Conservation (phyloP, 352 stramenopile species). For the Globisporangium middletonii region DNA sequence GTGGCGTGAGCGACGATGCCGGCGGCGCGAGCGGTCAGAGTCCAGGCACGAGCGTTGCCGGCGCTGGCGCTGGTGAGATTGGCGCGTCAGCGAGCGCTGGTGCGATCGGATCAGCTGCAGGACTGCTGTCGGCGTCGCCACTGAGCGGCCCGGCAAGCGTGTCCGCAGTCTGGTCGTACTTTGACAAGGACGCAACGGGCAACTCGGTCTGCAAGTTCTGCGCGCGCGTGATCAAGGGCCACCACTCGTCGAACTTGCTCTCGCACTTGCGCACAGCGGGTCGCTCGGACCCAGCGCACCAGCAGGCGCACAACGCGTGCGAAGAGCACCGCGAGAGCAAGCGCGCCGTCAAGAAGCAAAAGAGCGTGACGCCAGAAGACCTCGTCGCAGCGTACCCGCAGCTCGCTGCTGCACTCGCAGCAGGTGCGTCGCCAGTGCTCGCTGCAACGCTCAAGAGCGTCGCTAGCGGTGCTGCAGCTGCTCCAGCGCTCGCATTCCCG, state of each 20-base stretch:
- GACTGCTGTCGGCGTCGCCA: conserved; percentile 1
- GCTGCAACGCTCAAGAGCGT: too few species aligned
- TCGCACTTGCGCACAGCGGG: conserved; percentile 72
- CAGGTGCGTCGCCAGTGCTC: not conserved
- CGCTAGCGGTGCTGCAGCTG: not conserved
- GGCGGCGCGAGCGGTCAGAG: too few species aligned
- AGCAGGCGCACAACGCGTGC: conserved; percentile 68
- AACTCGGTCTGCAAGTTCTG: conserved; percentile 86
- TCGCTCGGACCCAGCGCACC: conserved; percentile 59
- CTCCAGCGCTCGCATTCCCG: conserved; percentile 5
- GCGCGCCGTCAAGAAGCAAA: conserved; percentile 71
- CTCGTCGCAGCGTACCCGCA: conserved; percentile 42
- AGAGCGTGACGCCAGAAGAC: conserved; percentile 51
- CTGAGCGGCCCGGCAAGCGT: conserved; percentile 47
- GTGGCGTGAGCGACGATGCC: not conserved
- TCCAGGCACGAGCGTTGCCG: too few species aligned
- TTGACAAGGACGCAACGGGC: conserved; percentile 65
- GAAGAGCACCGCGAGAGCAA: conserved; percentile 80
- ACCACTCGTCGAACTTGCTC: conserved; percentile 80
- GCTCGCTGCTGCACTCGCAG: conserved; percentile 18
- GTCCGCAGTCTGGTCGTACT: conserved; percentile 81
- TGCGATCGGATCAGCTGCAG: not conserved
- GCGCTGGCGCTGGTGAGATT: too few species aligned
- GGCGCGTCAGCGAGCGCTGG: too few species aligned
- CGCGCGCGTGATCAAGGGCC: conserved; percentile 77